Base-by-base conservation (phyloP, 345 rosid species). In the Noccaea caerulescens region DNA sequence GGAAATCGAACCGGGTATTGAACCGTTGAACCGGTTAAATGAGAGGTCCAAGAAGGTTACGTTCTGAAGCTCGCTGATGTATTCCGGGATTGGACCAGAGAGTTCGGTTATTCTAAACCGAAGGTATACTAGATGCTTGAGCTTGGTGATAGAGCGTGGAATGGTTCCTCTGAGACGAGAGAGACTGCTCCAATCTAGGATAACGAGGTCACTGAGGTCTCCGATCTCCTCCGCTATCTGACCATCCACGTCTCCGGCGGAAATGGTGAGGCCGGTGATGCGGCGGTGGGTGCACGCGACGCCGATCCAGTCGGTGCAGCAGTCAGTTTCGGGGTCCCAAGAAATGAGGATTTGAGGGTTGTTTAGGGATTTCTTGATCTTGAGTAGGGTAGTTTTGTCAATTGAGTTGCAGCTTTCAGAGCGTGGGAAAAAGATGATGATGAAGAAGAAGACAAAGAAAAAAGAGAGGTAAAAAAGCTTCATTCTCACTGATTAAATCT, bases 261-360 rank as follows among this genome's bases (percentile, higher is more conserved):
- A 0, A 84, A 91, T 79, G 70, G 82, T 80, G 71, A 88, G 91
- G 52, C 84, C 67, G 46, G 67, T 78, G 63, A 88, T 81, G 45
- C 90, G 91, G 75, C 78, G 64, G 81, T 83, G 72, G 72, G 68
- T 55, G 65, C 97, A 91, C 8, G 75, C 69, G 10, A 92, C 84
- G 13, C 77, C 76, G 66, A 81, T 76, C 96, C 96, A 89, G 11
- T 69, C 14, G 32, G 27, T 89, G 78, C 96, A 89, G 81, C 96
- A 91, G 60, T 85, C 90, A 6, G 84, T 67, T 39, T 75, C 71
- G 1, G 85, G 77, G 7, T 79, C 34, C 97, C 97, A 88, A 1
- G 96, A 87, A 49, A 84, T 79, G 44, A 87, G 78, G 39, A 78
- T 76, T 80, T 81, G 80, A 57, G 95, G 91, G 66, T 88, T 67